phyloP scores from a whole-genome alignment of 2,329 filamentous ascomycete species.

The Fonsecaea erecta region DNA sequence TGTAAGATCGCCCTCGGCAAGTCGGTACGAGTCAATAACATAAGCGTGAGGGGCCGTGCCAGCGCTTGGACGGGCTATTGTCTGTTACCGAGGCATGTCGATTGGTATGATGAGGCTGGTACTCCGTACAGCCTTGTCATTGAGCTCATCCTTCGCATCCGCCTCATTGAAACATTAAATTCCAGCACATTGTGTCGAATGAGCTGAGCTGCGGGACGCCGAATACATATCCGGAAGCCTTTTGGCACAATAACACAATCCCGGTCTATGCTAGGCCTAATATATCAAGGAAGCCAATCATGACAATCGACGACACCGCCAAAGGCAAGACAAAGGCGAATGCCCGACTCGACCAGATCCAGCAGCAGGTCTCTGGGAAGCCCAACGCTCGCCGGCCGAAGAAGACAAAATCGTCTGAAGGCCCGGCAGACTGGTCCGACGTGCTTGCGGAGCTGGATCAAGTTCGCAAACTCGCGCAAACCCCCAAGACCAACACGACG shows the following conservation, averaged over 20 bases:
- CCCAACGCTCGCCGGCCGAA: slow-evolving; percentile 6
- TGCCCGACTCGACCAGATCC: slow-evolving; percentile 1
- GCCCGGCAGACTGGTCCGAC: slow-evolving; percentile 65
- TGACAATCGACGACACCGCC: not conserved
- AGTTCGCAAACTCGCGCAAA: slow-evolving; percentile 59
- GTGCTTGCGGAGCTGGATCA: slow-evolving; percentile 61
- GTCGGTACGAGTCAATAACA: not conserved
- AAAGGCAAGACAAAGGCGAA: not conserved
- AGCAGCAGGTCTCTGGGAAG: not conserved
- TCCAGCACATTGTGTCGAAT: not conserved
- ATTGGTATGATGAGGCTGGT: not conserved
- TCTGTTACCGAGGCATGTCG: not conserved
- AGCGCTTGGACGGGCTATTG: not conserved
- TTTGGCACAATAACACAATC: not conserved
- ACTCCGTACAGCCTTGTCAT: not conserved
- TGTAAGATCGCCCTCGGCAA: not conserved
- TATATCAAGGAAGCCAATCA: not conserved
- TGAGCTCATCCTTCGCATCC: not conserved
- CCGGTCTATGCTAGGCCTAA: not conserved
- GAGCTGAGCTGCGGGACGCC: not conserved
- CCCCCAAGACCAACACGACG: slow-evolving; percentile 58
- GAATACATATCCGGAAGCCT: not conserved
- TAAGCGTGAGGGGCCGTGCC: not conserved
- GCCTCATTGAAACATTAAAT: not conserved
- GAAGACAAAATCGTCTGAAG: slow-evolving; percentile 4